phyloP scores from a whole-genome alignment of 2,329 filamentous ascomycete species.

The Cordyceps javanica region DNA sequence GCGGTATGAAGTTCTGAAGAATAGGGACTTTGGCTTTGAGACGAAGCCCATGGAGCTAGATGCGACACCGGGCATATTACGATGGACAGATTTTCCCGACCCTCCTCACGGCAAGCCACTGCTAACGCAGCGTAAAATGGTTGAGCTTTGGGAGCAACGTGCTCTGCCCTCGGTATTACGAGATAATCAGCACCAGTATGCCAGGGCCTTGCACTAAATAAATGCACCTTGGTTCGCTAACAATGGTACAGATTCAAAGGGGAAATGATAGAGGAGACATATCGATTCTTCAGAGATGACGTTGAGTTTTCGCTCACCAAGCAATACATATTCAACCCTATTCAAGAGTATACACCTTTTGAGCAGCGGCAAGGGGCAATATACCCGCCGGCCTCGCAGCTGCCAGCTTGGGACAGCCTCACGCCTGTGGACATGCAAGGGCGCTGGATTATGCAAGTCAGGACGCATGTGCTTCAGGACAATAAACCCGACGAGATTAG shows the following conservation, averaged over 20 bases:
- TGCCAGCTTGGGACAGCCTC: slow-evolving; percentile 43
- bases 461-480: slow-evolving; percentile 48
- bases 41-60: slow-evolving; percentile 34
- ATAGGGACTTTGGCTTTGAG: slow-evolving; percentile 39
- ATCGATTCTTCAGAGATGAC: slow-evolving; percentile 47
- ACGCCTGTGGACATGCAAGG: slow-evolving; percentile 42
- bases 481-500: slow-evolving; percentile 52
- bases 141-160: slow-evolving; percentile 49
- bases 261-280: slow-evolving; percentile 48
- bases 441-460: slow-evolving; percentile 51
- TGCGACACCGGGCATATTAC: slow-evolving; percentile 39
- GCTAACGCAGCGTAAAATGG: slow-evolving; percentile 47
- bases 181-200: slow-evolving; percentile 48
- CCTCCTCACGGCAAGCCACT: slow-evolving; percentile 41
- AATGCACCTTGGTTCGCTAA: not conserved
- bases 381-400: slow-evolving; percentile 18
- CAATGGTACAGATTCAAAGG: slow-evolving; percentile 39
- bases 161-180: slow-evolving; percentile 41
- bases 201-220: too few species aligned
- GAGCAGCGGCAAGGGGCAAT: slow-evolving; percentile 17
- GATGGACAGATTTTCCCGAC: slow-evolving; percentile 57
- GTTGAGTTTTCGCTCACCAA: slow-evolving; percentile 48
- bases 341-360: slow-evolving; percentile 28
- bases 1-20: slow-evolving; percentile 46
- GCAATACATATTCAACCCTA: slow-evolving; percentile 35